Conservation (phyloP, 352 stramenopile genomes). For the Globisporangium abappressorium region DNA sequence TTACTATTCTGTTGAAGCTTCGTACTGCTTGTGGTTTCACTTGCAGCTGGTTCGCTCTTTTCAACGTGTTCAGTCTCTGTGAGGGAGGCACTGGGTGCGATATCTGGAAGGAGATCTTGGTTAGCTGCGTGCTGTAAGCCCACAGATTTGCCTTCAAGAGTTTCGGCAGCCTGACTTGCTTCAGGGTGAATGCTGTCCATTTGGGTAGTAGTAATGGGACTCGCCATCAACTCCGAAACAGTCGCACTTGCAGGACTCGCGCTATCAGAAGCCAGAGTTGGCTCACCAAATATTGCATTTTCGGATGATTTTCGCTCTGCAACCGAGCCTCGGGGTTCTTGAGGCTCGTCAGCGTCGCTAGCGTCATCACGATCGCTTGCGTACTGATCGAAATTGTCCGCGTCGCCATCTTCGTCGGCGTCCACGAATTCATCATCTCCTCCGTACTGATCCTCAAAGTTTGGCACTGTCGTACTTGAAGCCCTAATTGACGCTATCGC, state of each 20-base stretch:
- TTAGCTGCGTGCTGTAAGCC: neutral
- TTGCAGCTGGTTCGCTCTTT: neutral
- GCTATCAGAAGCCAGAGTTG: neutral
- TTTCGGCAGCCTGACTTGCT: neutral
- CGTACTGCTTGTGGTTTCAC: neutral
- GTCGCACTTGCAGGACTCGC: neutral
- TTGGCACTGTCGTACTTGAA: neutral
- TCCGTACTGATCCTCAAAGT: constrained; percentile 13
- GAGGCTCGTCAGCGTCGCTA: neutral
- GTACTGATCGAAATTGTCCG: constrained; percentile 5
- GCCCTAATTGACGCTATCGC: neutral
- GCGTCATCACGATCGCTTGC: neutral
- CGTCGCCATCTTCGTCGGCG: neutral
- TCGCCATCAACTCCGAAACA: neutral
- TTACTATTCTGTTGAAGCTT: neutral
- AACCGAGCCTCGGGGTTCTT: neutral
- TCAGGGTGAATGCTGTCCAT: neutral
- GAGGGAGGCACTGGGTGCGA: too few species aligned
- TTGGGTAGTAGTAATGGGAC: neutral
- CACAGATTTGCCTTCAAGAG: neutral
- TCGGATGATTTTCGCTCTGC: neutral
- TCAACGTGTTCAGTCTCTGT: neutral
- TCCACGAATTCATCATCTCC: constrained; percentile 20
- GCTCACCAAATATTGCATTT: neutral
- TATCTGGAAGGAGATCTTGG: neutral